Base-by-base conservation (phyloP, 306 rosid genomes). In the Casuarina equisetifolia region DNA sequence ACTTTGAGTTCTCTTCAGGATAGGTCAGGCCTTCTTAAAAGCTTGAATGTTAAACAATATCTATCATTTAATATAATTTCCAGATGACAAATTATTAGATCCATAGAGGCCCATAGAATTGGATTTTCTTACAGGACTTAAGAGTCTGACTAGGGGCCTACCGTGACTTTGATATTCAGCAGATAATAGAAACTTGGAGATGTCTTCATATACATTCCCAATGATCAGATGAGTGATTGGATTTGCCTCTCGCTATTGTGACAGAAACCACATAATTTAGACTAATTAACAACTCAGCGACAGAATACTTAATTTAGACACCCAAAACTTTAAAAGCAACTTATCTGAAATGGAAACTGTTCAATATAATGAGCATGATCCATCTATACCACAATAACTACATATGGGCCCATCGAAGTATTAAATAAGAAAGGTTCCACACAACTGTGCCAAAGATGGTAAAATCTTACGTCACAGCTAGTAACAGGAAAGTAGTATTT, bases 401-500 rank as follows among this genome's bases (percentile, higher is more conserved):
- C 77, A 59, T 7, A 13, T 45, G 11, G 49, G 63, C 6, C 35
- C 17, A 11, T 35, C 32, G 16, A 9, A 53, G 69, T 54, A 11
- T 19, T 38, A 45, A 13, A 42, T 42, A 66, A 40, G 71, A n/a
- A 43, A 42, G 36, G 6, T 3, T 66, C 48, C 40, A 49, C 67
- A 59, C 32, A 35, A 73, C 52, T 32, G 72, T 67, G 75, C 19
- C 72, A 73, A 69, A 72, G 46, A 40, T 19, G 53, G 80, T 38
- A 38, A 12, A 75, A 72, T 82, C 98, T 89, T 90, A 94, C 98
- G 74, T 90, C 86, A 54, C 89, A 84, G 57, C 95, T 88, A 50
- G 85, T 85, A 79, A 94, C 90, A 70, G 98, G 98, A 59, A 92
- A 94, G 83, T 88, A 43, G 85, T 86, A 94, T 70, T 85, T 90